These are phyloP conservation scores for Stachybotrys chartarum DNA, from an alignment of 2,329 filamentous ascomycete genomes.

Conservation along the genomic window DNA sequence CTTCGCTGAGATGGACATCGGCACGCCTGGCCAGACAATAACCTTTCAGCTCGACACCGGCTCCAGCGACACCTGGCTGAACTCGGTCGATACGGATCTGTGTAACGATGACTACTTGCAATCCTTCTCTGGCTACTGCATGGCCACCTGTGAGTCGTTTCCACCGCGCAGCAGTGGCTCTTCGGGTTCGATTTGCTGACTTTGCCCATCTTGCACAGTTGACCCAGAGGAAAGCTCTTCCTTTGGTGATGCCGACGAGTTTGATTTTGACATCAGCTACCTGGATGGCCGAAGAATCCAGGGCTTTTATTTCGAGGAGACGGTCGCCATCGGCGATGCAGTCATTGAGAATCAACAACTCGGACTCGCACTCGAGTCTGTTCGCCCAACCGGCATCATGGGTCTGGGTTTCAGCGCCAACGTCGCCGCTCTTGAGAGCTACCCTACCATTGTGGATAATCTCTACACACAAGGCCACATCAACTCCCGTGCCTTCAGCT, in stretches of 20 bases:
- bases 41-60: conserved; percentile 54
- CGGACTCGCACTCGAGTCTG: conserved; percentile 42
- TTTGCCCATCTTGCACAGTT: conserved; percentile 13
- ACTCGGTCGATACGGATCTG: conserved; percentile 49
- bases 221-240: conserved; percentile 39
- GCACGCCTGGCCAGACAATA: conserved; percentile 49
- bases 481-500: conserved; percentile 57
- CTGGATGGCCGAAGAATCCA: conserved; percentile 47
- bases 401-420: conserved; percentile 50
- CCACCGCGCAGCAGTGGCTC: neutral
- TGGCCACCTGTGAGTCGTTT: conserved; percentile 28
- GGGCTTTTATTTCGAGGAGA: conserved; percentile 53
- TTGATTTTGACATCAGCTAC: conserved; percentile 53
- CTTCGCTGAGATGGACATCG: conserved; percentile 49
- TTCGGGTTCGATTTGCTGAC: neutral
- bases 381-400: conserved; percentile 48
- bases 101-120: conserved; percentile 41
- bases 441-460: conserved; percentile 56
- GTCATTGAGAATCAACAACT: conserved; percentile 45
- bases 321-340: conserved; percentile 38
- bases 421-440: conserved; percentile 34
- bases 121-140: conserved; percentile 20
- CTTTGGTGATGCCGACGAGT: conserved; percentile 31
- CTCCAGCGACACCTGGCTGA: conserved; percentile 56
- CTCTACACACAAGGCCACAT: conserved; percentile 57